Evolutionary conservation across 2,329 filamentous ascomycete species (phyloP).

Genomic region (Beauveria caledonica): DNA sequence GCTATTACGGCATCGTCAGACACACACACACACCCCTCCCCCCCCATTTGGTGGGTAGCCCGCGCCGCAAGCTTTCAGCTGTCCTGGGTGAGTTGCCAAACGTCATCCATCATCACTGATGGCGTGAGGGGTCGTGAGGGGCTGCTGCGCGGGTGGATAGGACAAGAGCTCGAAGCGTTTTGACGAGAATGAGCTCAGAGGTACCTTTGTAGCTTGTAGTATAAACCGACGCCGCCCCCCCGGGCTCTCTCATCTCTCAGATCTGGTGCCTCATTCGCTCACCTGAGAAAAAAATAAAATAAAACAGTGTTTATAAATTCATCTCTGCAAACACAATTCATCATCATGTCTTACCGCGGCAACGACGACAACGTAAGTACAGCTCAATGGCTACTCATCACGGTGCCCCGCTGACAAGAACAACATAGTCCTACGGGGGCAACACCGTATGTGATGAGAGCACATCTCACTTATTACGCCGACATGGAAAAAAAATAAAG

Average conservation of each 20-base stretch:
- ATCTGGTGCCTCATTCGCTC: background rate
- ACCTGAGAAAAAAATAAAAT: background rate
- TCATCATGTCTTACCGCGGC: constrained; percentile 39
- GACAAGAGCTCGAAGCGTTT: background rate
- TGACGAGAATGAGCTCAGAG: background rate
- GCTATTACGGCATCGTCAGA: constrained; percentile 3
- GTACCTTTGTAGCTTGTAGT: constrained; percentile 10
- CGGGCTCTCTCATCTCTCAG: background rate
- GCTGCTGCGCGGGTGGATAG: background rate
- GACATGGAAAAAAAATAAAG: background rate
- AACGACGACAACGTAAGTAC: constrained; percentile 28
- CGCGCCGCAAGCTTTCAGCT: constrained; percentile 1
- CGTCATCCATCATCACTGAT: constrained; percentile 8
- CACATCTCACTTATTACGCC: background rate
- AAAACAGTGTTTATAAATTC: background rate
- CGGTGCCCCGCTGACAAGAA: constrained; percentile 6
- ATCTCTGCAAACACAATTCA: background rate
- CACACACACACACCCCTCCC: background rate
- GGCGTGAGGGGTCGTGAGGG: constrained; percentile 8
- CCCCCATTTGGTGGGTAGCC: background rate
- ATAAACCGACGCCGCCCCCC: constrained; percentile 7
- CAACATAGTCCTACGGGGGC: constrained; percentile 22
- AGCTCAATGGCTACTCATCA: background rate
- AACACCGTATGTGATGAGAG: constrained; percentile 18
- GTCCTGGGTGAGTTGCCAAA: background rate